phyloP scores from a whole-genome alignment of 2,329 filamentous ascomycete genomes.

The Dactylellina drechsleri region DNA sequence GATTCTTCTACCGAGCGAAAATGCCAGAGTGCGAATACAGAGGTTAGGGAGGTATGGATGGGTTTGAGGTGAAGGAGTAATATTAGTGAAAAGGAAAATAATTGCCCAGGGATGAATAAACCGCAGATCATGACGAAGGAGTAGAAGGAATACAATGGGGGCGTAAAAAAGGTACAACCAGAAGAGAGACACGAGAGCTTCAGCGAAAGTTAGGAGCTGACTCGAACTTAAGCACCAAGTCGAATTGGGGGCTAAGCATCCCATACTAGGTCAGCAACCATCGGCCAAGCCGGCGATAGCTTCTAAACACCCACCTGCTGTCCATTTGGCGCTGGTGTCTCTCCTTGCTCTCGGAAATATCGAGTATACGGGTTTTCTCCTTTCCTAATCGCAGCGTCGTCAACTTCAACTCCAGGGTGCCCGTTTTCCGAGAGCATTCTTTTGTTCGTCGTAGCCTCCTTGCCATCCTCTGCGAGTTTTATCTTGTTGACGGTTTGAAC shows the following conservation, averaged over 20 bases:
- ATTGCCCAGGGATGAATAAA: not conserved
- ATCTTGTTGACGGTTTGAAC: constrained; percentile 62
- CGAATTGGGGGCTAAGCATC: constrained; percentile 41
- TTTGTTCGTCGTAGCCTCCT: constrained; percentile 61
- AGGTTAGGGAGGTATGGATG: not conserved
- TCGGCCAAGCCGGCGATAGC: constrained; percentile 3
- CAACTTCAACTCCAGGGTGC: constrained; percentile 62
- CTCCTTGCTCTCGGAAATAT: constrained; percentile 63
- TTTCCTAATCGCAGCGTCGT: constrained; percentile 63
- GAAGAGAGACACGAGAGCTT: not conserved
- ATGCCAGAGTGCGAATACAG: constrained; percentile 24
- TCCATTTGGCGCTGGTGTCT: constrained; percentile 55
- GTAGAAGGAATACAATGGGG: not conserved
- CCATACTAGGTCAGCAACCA: constrained; percentile 20
- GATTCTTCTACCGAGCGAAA: constrained; percentile 49
- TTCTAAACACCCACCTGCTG: constrained; percentile 46
- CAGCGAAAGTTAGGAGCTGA: not conserved
- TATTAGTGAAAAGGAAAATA: not conserved
- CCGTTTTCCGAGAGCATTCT: constrained; percentile 63
- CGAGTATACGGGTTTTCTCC: constrained; percentile 64
- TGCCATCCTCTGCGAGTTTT: constrained; percentile 61
- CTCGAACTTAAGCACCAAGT: constrained; percentile 26
- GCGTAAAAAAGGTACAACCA: not conserved
- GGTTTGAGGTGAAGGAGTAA: constrained; percentile 33
- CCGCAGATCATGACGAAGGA: not conserved